Base-by-base conservation (phyloP, 768 basidiomycete species). In the Cubamyces lactineus region DNA sequence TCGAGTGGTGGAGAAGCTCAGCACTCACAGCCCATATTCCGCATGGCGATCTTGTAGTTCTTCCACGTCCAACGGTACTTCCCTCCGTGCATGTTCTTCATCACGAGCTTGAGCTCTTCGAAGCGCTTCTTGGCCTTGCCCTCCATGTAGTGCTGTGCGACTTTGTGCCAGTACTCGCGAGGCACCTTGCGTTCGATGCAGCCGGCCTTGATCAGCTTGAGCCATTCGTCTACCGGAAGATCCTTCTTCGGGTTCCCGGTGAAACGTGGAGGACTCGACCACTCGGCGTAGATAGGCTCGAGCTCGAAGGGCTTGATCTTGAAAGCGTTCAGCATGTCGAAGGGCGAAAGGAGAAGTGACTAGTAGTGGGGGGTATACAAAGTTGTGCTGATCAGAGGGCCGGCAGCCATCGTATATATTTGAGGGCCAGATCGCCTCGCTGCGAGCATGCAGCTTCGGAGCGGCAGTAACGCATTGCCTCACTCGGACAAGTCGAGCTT, bases 11-110 rank as follows among this genome's bases (percentile, higher is more conserved):
- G 40, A 15, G 55, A 21, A 48, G 47, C 26, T 23, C 23, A 38
- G 19, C 48, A 81, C 91, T 72, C 68, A 92, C 91, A 92, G 47
- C 89, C 88, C 88, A 92, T 89, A 72, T 85, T 92, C 61, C 80
- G 76, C 84, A 92, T 86, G 3, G 90, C 91, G 55, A 88, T 78
- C 74, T 82, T 86, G 77, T 88, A 92, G 67, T 85, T 89, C 77
- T 91, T 89, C 91, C 91, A 92, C 63, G 82, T 87, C 91, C 91
- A 92, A 52, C 84, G 79, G 69, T 92, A 92, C 67, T 84, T 86
- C 15, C 88, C 88, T 12, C 88, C 90, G 63, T 91, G 83, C 65
- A 92, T 82, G 69, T 89, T 84, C 42, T 81, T 77, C 77, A 92
- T 83, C 60, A 92, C 88, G 46, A 81, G 82, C 74, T 90, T 90